phyloP scores from a whole-genome alignment of 2,329 filamentous ascomycete species.

The Talaromyces marneffei region DNA sequence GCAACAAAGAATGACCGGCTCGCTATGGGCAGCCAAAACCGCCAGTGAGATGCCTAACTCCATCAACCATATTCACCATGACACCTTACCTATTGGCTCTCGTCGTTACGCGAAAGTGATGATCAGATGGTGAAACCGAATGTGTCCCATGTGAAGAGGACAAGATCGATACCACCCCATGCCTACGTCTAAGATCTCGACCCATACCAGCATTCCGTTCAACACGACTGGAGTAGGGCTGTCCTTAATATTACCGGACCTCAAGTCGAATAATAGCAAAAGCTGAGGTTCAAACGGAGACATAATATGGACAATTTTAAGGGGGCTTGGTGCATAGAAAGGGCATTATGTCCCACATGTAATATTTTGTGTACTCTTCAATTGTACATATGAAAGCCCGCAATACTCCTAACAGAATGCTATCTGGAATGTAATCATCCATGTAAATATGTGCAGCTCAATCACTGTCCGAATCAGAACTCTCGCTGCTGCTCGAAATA shows the following conservation, averaged over 20 bases:
- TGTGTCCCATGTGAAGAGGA: background rate
- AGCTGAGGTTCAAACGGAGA: background rate
- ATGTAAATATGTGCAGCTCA: background rate
- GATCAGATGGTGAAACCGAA: background rate
- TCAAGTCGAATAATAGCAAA: background rate
- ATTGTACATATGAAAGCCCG: background rate
- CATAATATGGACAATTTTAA: background rate
- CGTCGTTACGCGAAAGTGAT: background rate
- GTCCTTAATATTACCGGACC: background rate
- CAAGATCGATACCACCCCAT: background rate
- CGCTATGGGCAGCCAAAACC: background rate
- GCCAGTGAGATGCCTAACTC: background rate
- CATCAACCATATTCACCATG: background rate
- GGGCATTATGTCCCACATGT: background rate
- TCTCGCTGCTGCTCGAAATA: constrained; percentile 39
- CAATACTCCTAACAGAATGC: constrained; percentile 4
- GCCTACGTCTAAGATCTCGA: background rate
- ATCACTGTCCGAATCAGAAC: constrained; percentile 22
- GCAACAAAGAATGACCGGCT: background rate
- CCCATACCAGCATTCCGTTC: background rate
- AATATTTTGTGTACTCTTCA: background rate
- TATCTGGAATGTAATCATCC: background rate
- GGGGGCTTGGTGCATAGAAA: background rate
- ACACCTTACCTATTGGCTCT: background rate
- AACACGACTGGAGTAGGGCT: background rate